phyloP scores from a whole-genome alignment of 2,329 filamentous ascomycete genomes.

The Scedosporium dehoogii region DNA sequence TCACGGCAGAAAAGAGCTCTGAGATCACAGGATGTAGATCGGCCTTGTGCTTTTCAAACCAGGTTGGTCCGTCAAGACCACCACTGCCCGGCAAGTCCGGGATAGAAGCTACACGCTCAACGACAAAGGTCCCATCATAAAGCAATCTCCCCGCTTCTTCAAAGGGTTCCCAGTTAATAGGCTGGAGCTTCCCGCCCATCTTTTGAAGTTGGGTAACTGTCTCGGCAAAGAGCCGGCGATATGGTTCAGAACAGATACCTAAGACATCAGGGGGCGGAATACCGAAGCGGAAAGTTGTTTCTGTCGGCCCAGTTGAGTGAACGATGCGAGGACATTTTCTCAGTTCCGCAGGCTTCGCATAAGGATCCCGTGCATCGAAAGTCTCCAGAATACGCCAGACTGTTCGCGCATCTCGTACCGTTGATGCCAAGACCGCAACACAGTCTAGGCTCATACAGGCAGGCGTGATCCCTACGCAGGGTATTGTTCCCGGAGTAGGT shows the following conservation, averaged over 20 bases:
- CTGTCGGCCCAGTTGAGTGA: not conserved
- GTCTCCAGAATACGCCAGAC: constrained; percentile 38
- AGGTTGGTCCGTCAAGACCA: constrained; percentile 17
- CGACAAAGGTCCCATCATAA: constrained; percentile 48
- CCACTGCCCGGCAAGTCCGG: not conserved
- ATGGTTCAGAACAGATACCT: constrained; percentile 30
- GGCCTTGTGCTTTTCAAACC: constrained; percentile 24
- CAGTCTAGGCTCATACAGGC: constrained; percentile 49
- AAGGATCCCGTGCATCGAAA: constrained; percentile 38
- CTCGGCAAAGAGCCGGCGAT: constrained; percentile 26
- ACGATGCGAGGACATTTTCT: constrained; percentile 31
- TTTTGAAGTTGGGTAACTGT: constrained; percentile 27
- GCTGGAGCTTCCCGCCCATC: constrained; percentile 29
- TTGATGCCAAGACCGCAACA: constrained; percentile 41
- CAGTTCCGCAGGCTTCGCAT: constrained; percentile 40
- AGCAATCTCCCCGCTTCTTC: constrained; percentile 42
- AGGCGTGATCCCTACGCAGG: constrained; percentile 37
- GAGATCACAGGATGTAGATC: constrained; percentile 33
- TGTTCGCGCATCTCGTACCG: constrained; percentile 35
- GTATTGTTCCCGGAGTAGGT: constrained; percentile 43
- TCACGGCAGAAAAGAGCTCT: constrained; percentile 28
- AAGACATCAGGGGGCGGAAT: constrained; percentile 30
- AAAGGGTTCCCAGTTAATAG: constrained; percentile 38
- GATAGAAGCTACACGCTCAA: constrained; percentile 45
- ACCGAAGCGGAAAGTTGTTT: constrained; percentile 34